Conservation (phyloP, 345 rosid species). For the Citrus trifoliata region DNA sequence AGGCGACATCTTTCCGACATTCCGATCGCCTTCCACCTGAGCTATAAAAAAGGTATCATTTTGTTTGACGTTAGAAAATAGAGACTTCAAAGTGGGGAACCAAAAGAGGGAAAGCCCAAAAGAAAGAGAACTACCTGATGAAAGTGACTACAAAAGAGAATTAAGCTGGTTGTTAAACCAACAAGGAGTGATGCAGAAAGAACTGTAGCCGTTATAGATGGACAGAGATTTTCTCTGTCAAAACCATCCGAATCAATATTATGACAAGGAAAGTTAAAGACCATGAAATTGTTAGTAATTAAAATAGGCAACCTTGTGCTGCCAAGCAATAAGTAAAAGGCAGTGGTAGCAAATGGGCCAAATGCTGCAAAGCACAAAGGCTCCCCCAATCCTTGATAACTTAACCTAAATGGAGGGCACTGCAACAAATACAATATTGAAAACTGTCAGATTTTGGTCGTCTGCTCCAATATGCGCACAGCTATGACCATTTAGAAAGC, state of each 20-base stretch:
- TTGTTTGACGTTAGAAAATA: neutral
- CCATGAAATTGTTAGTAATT: neutral
- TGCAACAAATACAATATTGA: conserved; percentile 15
- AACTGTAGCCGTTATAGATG: conserved; percentile 51
- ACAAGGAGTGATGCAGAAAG: conserved; percentile 68
- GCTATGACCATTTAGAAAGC: neutral
- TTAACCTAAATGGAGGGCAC: conserved; percentile 95
- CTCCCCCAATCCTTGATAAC: conserved; percentile 94
- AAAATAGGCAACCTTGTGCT: conserved; percentile 43
- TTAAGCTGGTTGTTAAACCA: conserved; percentile 80
- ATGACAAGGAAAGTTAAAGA: neutral
- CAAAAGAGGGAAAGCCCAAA: neutral
- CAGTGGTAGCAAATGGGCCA: conserved; percentile 93
- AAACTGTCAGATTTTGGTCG: neutral
- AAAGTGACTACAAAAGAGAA: conserved; percentile 93
- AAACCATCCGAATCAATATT: conserved; percentile 4
- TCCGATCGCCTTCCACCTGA: conserved; percentile 73
- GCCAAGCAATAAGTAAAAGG: conserved; percentile 69
- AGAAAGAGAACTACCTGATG: conserved; percentile 57
- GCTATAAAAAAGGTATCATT: conserved; percentile 1
- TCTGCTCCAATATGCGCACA: neutral
- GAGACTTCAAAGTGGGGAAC: neutral
- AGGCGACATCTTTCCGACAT: conserved; percentile 82
- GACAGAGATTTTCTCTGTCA: conserved; percentile 42
- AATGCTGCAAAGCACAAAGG: conserved; percentile 91